phyloP scores from a whole-genome alignment of 1,284 basidiomycete genomes.

The Rhodotorula sp. region DNA sequence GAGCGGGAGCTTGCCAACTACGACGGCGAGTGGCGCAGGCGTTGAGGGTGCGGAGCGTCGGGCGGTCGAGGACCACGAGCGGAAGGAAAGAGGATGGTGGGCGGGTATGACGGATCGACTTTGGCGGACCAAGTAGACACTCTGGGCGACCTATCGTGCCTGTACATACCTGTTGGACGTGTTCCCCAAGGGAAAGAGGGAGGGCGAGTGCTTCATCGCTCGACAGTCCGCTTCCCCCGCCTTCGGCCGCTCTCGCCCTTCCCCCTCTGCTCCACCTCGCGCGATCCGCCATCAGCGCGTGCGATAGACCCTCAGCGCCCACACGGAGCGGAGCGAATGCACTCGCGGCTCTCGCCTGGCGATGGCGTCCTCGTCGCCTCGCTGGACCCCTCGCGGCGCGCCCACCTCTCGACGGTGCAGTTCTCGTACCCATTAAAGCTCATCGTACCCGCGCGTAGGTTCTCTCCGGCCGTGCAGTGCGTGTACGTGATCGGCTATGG shows the following conservation, averaged over 20 bases:
- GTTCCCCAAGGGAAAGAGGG: neutral
- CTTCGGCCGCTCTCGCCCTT: neutral
- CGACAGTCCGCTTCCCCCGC: neutral
- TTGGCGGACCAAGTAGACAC: neutral
- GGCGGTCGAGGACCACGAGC: neutral
- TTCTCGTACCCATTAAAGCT: conserved; percentile 90
- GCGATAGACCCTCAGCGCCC: neutral
- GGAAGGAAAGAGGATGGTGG: neutral
- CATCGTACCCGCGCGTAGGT: conserved; percentile 56
- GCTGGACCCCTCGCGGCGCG: conserved; percentile 1
- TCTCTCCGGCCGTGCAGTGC: conserved; percentile 60
- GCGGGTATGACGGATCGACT: neutral
- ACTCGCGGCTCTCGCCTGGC: conserved; percentile 21
- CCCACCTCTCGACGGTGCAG: conserved; percentile 68
- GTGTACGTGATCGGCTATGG: conserved; percentile 87
- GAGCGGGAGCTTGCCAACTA: neutral
- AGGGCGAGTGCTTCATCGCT: neutral
- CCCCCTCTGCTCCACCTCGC: no score
- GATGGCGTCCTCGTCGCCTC: conserved; percentile 24
- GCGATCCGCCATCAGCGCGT: neutral
- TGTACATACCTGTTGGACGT: neutral
- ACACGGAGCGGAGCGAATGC: neutral
- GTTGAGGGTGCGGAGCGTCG: neutral
- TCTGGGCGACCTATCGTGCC: neutral
- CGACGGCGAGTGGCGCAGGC: neutral